A percentile compares a stretch with the other conserved stretches of the same genome.
Evolutionary conservation across 129 eudicot species (phyloP).

Genomic region (Ambrosia trifida): DNA sequence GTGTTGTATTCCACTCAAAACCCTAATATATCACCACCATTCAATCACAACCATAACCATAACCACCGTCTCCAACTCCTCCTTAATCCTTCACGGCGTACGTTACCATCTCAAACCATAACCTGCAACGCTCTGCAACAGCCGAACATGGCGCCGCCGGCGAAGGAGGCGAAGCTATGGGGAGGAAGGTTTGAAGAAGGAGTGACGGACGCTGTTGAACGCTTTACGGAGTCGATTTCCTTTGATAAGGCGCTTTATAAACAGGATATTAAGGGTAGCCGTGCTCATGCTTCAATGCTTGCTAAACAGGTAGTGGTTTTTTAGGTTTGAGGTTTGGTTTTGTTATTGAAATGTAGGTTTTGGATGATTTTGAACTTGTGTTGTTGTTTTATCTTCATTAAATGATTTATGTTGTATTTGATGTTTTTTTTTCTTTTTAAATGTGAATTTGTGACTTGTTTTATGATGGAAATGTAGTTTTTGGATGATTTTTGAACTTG

Average conservation of each 20-base stretch:
- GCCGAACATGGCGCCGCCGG: constrained; percentile 32
- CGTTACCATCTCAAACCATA: constrained; percentile 11
- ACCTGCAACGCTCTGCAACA: constrained; percentile 35
- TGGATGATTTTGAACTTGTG: too few species aligned
- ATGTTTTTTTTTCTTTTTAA: too few species aligned
- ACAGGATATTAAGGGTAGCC: constrained; percentile 94
- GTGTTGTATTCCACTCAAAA: too few species aligned
- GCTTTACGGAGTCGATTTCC: constrained; percentile 91
- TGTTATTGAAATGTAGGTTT: background rate
- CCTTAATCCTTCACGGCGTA: background rate
- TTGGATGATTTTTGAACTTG: too few species aligned
- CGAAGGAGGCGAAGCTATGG: constrained; percentile 83
- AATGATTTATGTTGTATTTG: too few species aligned
- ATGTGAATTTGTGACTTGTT: too few species aligned
- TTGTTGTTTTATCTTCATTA: too few species aligned
- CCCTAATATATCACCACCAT: too few species aligned
- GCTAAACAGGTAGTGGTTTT: constrained; percentile 68
- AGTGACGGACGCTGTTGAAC: constrained; percentile 86
- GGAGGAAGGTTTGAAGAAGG: constrained; percentile 95
- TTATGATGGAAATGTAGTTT: too few species aligned
- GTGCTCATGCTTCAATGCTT: constrained; percentile 97
- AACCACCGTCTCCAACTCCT: background rate
- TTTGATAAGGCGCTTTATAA: constrained; percentile 83
- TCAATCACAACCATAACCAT: background rate
- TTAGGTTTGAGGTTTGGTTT: background rate